phyloP scores from a whole-genome alignment of 352 stramenopile genomes.

The Salisapilia sapeloensis region DNA sequence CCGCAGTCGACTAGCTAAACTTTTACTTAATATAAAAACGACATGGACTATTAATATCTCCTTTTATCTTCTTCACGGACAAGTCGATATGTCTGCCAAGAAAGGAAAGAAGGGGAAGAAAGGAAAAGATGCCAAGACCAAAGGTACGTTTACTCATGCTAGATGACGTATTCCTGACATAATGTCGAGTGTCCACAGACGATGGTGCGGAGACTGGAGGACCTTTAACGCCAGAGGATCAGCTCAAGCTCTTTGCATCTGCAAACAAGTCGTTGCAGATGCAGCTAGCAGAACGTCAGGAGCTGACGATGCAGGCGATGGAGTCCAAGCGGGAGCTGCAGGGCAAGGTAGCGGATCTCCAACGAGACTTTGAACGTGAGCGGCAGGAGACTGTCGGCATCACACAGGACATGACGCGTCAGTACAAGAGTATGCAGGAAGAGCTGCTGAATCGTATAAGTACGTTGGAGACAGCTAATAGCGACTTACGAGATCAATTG shows the following conservation, averaged over 20 bases:
- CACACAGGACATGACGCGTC: slow-evolving; percentile 89
- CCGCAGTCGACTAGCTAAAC: too few relatives aligned
- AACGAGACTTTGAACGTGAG: slow-evolving; percentile 78
- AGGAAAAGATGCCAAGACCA: neutral
- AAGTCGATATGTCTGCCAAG: too few relatives aligned
- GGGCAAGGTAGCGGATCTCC: slow-evolving; percentile 57
- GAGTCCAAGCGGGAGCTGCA: slow-evolving; percentile 81
- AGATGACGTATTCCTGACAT: too few relatives aligned
- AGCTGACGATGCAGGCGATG: slow-evolving; percentile 72
- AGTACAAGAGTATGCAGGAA: slow-evolving; percentile 96
- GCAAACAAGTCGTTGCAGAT: slow-evolving; percentile 78
- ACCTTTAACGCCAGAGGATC: slow-evolving; percentile 58
- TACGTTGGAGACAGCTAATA: slow-evolving; percentile 83
- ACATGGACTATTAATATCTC: too few relatives aligned
- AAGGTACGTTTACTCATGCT: neutral
- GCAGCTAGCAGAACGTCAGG: slow-evolving; percentile 76
- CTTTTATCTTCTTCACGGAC: too few relatives aligned
- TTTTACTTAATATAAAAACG: too few relatives aligned
- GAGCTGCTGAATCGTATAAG: slow-evolving; percentile 80
- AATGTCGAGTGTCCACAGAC: too few relatives aligned
- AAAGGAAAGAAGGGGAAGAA: too few relatives aligned
- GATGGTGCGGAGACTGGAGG: slow-evolving; percentile 55
- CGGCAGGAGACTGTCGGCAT: slow-evolving; percentile 84
- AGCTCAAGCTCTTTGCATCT: slow-evolving; percentile 72
- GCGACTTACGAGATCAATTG: slow-evolving; percentile 85